phyloP scores from a whole-genome alignment of 140 eudicot species.

The Bidens hawaiensis region DNA sequence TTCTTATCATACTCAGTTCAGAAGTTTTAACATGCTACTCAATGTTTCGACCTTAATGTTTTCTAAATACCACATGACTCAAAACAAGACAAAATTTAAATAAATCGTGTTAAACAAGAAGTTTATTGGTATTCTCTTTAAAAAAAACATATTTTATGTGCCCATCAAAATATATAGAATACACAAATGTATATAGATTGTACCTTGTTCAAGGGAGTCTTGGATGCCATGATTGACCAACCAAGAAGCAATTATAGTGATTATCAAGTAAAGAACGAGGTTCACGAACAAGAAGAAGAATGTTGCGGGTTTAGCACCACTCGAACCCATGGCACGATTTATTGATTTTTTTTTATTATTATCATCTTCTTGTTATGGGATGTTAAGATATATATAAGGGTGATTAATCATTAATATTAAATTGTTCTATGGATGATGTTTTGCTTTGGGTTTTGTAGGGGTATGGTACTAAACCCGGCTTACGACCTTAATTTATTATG shows the following conservation, averaged over 20 bases:
- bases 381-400: slow-evolving; percentile 16
- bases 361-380: slow-evolving; percentile 4
- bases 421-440: slow-evolving; percentile 11
- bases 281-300: slow-evolving; percentile 49
- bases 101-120: not conserved
- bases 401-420: not conserved
- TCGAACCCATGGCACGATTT: slow-evolving; percentile 61
- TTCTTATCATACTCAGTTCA: too few species aligned
- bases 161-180: not conserved
- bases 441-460: slow-evolving; percentile 13
- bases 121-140: not conserved
- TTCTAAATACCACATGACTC: too few species aligned
- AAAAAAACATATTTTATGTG: not conserved
- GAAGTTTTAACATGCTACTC: not conserved
- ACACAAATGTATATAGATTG: not conserved
- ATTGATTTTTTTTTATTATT: not conserved
- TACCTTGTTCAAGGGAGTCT: slow-evolving; percentile 57
- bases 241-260: slow-evolving; percentile 61
- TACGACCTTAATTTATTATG: too few species aligned
- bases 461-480: too few species aligned
- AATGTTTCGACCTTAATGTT: not conserved
- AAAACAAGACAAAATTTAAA: not conserved
- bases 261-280: slow-evolving; percentile 50
- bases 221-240: slow-evolving; percentile 79
- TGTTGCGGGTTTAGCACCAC: slow-evolving; percentile 64